Evolutionary conservation across 371 early-diverging fungal species (phyloP), one percentile per base, ranked within the genome.

Genomic region (Apophysomyces trapeziformis): DNA sequence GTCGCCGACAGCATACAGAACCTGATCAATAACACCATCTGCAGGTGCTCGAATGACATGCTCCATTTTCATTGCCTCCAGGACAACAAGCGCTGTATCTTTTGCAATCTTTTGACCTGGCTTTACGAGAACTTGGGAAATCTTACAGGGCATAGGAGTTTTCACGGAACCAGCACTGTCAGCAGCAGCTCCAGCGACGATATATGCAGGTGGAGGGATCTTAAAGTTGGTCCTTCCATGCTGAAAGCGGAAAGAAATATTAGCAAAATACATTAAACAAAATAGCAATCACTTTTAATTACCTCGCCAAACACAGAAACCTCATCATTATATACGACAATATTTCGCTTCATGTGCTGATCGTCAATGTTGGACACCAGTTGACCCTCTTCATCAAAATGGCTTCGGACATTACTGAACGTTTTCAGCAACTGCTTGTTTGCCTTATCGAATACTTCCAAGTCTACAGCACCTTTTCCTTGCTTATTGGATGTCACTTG

Each of bases 1-100:
- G 39, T 96, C 95, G 38, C 97, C 98, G 1, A 92, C 92, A 41
- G 75, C 84, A 77, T 90, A 95, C 67, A 87, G 63, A 21, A 96
- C 87, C 64, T 89, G 85, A 56, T 88, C 84, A 59, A 97, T 78
- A 5, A 81, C 84, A 38, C 95, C 98, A 26, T 86, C 83, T 38
- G 78, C 67, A 5, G 97, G 96, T 5, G 96, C 90, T 76, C 90
- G 91, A 69, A 98, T 92, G 56, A 94, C 88, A 68, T 98, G 96
- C 83, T 97, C 97, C 98, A 98, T 98, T 86, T 98, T 98, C 98
- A 98, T 98, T 18, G 98, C 98, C 71, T 98, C 98, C 46, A 98
- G 82, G 35, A 98, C 86, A 1, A 97, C 76, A 57, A 98, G 76
- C 16, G 90, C 85, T 47, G 89, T 84, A 35, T 93, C 96, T 77